These are phyloP conservation scores for Lasiodiplodia sp. DNA, from an alignment of 2,329 filamentous ascomycete genomes.

Conservation along the genomic window DNA sequence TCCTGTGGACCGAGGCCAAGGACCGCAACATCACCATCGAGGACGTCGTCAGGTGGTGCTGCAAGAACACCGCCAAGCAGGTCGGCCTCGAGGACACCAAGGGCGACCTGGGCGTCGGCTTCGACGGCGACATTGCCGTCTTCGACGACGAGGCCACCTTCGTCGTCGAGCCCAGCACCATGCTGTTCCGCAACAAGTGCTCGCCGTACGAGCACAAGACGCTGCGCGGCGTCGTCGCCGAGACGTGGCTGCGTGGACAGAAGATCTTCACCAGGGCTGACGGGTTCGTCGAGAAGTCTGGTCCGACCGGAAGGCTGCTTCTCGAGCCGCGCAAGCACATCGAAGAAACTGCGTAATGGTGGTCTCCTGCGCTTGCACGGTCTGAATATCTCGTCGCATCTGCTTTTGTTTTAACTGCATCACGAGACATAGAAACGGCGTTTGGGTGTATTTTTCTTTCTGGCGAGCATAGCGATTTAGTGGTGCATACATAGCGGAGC, in stretches of 20 bases:
- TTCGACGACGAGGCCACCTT: conserved; percentile 88
- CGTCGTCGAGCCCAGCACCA: conserved; percentile 72
- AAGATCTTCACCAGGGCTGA: conserved; percentile 76
- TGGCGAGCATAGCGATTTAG: conserved; percentile 1
- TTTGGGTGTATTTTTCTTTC: background rate
- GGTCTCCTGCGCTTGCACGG: background rate
- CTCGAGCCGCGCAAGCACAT: conserved; percentile 54
- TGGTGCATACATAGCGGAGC: background rate
- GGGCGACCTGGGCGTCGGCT: conserved; percentile 79
- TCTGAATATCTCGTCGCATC: background rate
- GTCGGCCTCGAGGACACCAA: conserved; percentile 84
- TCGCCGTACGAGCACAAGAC: conserved; percentile 85
- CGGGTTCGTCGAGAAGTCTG: conserved; percentile 66
- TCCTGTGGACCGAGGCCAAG: conserved; percentile 82
- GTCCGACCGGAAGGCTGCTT: conserved; percentile 58
- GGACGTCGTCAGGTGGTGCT: conserved; percentile 86
- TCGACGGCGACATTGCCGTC: conserved; percentile 90
- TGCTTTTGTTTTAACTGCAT: conserved; percentile 1
- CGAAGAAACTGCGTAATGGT: background rate
- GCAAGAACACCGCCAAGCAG: conserved; percentile 84
- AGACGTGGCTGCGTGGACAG: conserved; percentile 84
- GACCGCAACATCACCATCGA: conserved; percentile 65
- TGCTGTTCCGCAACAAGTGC: conserved; percentile 95
- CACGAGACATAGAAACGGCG: background rate
- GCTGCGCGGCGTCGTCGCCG: conserved; percentile 78